phyloP scores from a whole-genome alignment of 805 yeast genomes.

The Yueomyces sinensis region DNA sequence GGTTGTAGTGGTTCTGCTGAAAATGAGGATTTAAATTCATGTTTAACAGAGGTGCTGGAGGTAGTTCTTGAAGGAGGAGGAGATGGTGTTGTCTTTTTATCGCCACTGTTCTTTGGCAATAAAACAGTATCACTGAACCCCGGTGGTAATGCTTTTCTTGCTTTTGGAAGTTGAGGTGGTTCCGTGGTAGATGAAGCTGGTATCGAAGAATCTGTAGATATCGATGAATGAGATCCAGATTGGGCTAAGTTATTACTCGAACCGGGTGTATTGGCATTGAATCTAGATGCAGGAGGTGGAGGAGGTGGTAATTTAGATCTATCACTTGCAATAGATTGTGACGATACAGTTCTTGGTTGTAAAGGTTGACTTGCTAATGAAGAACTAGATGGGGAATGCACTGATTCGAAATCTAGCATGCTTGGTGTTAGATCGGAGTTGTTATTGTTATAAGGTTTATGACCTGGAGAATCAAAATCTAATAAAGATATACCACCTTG shows the following conservation, averaged over 20 bases:
- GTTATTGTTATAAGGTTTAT: slow-evolving; percentile 1
- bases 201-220: neutral
- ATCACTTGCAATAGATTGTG: neutral
- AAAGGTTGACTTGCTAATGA: slow-evolving; percentile 2
- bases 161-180: slow-evolving; percentile 22
- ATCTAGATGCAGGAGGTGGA: slow-evolving; percentile 9
- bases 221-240: neutral
- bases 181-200: neutral
- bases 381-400: slow-evolving; percentile 2
- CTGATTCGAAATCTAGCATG: neutral
- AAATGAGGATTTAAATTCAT: neutral
- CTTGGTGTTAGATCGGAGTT: neutral
- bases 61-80: neutral
- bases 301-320: slow-evolving; percentile 9
- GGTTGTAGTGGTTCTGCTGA: neutral
- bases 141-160: slow-evolving; percentile 25
- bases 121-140: slow-evolving; percentile 24
- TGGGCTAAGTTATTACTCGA: slow-evolving; percentile 7
- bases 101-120: slow-evolving; percentile 20
- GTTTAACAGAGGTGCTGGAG: neutral
- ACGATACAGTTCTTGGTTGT: neutral
- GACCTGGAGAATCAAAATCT: slow-evolving; percentile 4
- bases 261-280: slow-evolving; percentile 3
- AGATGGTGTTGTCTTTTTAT: neutral
- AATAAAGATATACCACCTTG: slow-evolving; percentile 1